Evolutionary conservation across 768 basidiomycete genomes (phyloP), one percentile per base, ranked within the genome.

Genomic region (Lentinula boryana): DNA sequence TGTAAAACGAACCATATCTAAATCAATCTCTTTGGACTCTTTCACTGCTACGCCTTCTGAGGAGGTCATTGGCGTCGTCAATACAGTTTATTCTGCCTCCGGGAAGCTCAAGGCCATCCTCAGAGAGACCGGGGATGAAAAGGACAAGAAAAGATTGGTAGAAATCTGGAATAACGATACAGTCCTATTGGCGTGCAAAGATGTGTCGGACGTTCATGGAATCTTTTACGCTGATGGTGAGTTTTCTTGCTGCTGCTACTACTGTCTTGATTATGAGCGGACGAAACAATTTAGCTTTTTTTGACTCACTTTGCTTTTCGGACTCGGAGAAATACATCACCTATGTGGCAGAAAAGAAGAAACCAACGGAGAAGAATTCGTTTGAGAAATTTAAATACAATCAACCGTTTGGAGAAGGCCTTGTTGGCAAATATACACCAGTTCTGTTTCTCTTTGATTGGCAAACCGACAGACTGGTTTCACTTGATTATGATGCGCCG

Each of bases 161-260:
- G 88, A 90, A 68, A 71, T 89, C 13, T 88, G 86, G 85, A 65
- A 69, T 0, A 76, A 74, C 0, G 72, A 76, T 32, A 63, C 68
- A 8, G 21, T 12, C n/a, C 68, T 85, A 1, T 77, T 81, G 54
- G 74, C 72, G 0, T 79, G 78, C 0, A 65, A 80, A 33, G 84
- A 88, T 38, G 85, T 88, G 16, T 82, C 85, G 1, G 78, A 83
- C 31, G 65, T 66, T 4, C 86, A 89, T 61, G 83, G 80, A 0
- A 75, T 78, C 9, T 88, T 87, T 63, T 86, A 86, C 64, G 73
- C 80, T 4, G 87, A 90, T 64, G 85, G 88, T 85, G 62, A 60
- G 68, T 55, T 36, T 16, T 16, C n/a, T 36, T 40, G 31, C 44
- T 16, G n/a, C 16, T 49, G 18, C 7, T 61, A 27, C 3, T 27